phyloP scores from a whole-genome alignment of 2,329 filamentous ascomycete genomes.

The Cryphonectria carpinicola region DNA sequence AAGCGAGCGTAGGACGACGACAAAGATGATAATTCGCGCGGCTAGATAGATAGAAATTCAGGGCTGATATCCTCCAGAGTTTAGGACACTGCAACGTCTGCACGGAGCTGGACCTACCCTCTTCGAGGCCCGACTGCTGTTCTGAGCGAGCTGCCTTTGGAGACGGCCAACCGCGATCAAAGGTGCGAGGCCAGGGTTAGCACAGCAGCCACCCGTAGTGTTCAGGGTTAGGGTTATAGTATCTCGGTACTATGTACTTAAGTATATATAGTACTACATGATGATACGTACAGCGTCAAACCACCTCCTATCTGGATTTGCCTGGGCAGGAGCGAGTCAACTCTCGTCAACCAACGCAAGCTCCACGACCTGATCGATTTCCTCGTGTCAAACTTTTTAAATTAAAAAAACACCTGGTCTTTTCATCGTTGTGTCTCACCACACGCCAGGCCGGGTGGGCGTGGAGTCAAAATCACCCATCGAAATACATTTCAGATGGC shows the following conservation, averaged over 20 bases:
- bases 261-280: not conserved
- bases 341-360: not conserved
- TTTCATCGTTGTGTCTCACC: not conserved
- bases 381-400: not conserved
- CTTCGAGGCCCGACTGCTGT: not conserved
- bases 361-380: not conserved
- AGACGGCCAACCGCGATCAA: not conserved
- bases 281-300: not conserved
- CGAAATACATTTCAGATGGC: constrained; percentile 5
- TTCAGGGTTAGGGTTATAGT: not conserved
- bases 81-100: not conserved
- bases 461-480: not conserved
- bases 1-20: not conserved
- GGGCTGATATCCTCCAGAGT: not conserved
- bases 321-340: not conserved
- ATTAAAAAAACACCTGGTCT: not conserved
- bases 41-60: not conserved
- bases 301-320: not conserved
- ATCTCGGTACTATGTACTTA: not conserved
- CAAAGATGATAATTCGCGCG: not conserved
- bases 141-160: not conserved
- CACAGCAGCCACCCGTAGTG: not conserved
- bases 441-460: not conserved
- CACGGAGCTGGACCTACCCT: not conserved
- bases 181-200: not conserved